Conservation (phyloP, 2,329 filamentous ascomycete genomes). For the Davidsoniella australis region DNA sequence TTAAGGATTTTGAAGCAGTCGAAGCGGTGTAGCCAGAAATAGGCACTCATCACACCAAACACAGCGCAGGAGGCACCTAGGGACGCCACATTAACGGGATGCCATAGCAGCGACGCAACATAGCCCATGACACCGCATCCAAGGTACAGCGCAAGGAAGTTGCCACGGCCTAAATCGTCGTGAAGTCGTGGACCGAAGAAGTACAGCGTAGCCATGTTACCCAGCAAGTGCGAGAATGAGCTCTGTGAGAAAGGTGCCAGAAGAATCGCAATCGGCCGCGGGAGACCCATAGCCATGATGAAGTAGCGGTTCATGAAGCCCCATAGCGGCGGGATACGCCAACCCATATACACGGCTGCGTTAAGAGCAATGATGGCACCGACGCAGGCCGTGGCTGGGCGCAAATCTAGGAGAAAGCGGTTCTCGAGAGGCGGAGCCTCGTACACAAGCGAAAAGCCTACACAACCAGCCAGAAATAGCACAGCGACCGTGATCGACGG, state of each 20-base stretch:
- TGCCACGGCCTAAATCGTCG: conserved; percentile 51
- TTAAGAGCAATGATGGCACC: conserved; percentile 44
- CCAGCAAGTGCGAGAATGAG: conserved; percentile 36
- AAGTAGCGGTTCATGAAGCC: conserved; percentile 50
- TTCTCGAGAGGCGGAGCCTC: conserved; percentile 18
- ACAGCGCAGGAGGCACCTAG: conserved; percentile 52
- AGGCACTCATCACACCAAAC: conserved; percentile 43
- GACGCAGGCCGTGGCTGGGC: conserved; percentile 48
- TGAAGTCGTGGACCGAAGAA: conserved; percentile 50
- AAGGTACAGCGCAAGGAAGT: conserved; percentile 52
- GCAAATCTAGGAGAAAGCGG: conserved; percentile 42
- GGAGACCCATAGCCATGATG: conserved; percentile 45
- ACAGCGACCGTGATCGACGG: conserved; percentile 34
- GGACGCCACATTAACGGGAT: conserved; percentile 33
- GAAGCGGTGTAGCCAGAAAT: conserved; percentile 39
- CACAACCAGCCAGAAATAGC: conserved; percentile 27
- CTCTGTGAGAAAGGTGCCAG: conserved; percentile 56
- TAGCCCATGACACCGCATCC: conserved; percentile 40
- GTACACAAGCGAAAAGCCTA: conserved; percentile 31
- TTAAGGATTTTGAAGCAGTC: conserved; percentile 41
- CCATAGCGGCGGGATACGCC: conserved; percentile 51
- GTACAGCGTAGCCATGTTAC: conserved; percentile 50
- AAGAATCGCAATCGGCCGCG: conserved; percentile 43
- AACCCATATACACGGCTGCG: conserved; percentile 35
- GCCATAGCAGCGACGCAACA: conserved; percentile 36